Evolutionary conservation across 371 early-diverging fungal species (phyloP).

Genomic region (Nematocida ausubeli): DNA sequence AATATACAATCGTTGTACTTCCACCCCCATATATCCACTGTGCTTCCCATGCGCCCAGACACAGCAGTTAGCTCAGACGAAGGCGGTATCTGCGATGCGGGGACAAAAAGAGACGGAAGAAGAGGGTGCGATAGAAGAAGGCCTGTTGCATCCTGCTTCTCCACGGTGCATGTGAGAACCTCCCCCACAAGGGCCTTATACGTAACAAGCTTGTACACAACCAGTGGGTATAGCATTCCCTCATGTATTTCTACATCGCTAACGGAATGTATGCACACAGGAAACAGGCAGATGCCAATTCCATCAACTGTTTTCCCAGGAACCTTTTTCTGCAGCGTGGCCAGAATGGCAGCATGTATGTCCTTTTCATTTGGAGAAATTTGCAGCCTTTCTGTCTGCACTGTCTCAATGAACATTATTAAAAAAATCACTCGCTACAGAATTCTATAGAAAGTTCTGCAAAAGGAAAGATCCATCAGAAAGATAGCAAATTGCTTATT

Average conservation of each 20-base stretch:
- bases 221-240: constrained; percentile 49
- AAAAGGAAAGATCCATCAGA: too few species aligned
- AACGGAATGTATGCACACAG: constrained; percentile 1
- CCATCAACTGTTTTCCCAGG: constrained; percentile 9
- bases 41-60: neutral
- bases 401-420: constrained; percentile 48
- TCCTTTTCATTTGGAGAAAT: constrained; percentile 25
- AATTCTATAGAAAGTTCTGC: too few species aligned
- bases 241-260: constrained; percentile 38
- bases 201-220: constrained; percentile 30
- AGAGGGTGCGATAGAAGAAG: constrained; percentile 37
- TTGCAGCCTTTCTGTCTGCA: constrained; percentile 31
- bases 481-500: too few species aligned
- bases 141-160: constrained; percentile 39
- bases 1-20: constrained; percentile 34
- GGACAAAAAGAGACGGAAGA: constrained; percentile 24
- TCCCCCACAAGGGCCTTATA: constrained; percentile 37
- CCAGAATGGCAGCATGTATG: neutral
- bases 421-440: constrained; percentile 3
- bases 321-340: constrained; percentile 1
- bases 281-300: constrained; percentile 32
- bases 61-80: constrained; percentile 27
- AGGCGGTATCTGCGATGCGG: constrained; percentile 28
- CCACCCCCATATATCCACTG: constrained; percentile 43
- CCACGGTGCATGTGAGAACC: constrained; percentile 34